phyloP scores from a whole-genome alignment of 2,329 filamentous ascomycete species.

The Epichloe typhina region DNA sequence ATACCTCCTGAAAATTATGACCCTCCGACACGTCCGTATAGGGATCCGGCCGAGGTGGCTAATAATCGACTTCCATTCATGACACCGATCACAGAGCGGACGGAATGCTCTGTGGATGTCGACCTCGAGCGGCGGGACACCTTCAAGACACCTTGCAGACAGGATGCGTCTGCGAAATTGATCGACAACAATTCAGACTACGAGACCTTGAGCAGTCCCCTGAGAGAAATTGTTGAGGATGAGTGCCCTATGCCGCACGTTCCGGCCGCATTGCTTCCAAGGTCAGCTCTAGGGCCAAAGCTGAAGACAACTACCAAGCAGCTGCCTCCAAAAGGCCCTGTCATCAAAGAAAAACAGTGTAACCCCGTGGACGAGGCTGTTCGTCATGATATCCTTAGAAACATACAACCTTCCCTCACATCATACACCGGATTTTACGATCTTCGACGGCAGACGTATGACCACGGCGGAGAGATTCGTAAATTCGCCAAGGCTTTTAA shows the following conservation, averaged over 20 bases:
- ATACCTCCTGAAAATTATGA: slow-evolving; percentile 79
- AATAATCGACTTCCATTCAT: slow-evolving; percentile 94
- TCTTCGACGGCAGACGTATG: slow-evolving; percentile 48
- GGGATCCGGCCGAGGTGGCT: slow-evolving; percentile 64
- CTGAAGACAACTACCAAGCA: slow-evolving; percentile 24
- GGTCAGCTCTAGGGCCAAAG: slow-evolving; percentile 22
- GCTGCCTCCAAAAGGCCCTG: slow-evolving; percentile 46
- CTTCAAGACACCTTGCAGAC: slow-evolving; percentile 67
- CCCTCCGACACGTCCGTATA: slow-evolving; percentile 64
- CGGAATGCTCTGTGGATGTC: slow-evolving; percentile 70
- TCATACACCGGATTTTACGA: slow-evolving; percentile 73
- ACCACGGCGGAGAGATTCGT: slow-evolving; percentile 62
- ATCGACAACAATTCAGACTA: slow-evolving; percentile 22
- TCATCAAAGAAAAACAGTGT: slow-evolving; percentile 72
- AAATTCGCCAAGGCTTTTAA: slow-evolving; percentile 60
- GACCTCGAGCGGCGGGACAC: slow-evolving; percentile 47
- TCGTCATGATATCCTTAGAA: slow-evolving; percentile 60
- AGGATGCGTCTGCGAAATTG: slow-evolving; percentile 14
- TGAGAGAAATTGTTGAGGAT: slow-evolving; percentile 50
- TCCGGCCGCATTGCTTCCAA: slow-evolving; percentile 36
- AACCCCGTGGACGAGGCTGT: slow-evolving; percentile 77
- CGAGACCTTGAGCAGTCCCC: slow-evolving; percentile 54
- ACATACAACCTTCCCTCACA: slow-evolving; percentile 57
- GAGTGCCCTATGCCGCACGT: slow-evolving; percentile 32
- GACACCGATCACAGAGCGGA: slow-evolving; percentile 95